Evolutionary conservation across 495 filamentous ascomycete species (phyloP).

Genomic region (Thozetella sp.): DNA sequence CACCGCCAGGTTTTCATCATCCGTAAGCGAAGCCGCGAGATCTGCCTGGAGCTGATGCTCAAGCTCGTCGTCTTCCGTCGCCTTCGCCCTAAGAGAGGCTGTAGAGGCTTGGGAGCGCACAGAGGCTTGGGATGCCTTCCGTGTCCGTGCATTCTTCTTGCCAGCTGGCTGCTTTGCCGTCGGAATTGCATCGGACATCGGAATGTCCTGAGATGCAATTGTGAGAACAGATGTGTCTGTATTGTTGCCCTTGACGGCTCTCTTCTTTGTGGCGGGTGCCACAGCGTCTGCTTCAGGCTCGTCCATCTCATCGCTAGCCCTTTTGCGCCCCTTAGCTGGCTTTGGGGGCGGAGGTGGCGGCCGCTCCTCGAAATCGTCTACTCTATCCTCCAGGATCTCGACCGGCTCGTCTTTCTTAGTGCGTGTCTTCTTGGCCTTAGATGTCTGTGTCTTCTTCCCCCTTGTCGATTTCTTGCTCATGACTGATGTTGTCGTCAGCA

Average conservation of each 20-base stretch:
- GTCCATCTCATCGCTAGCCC: constrained; percentile 62
- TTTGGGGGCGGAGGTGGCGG: constrained; percentile 40
- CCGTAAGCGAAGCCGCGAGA: constrained; percentile 58
- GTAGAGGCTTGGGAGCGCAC: constrained; percentile 34
- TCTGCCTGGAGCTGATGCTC: constrained; percentile 71
- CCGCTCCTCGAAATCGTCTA: constrained; percentile 39
- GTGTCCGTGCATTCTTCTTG: constrained; percentile 35
- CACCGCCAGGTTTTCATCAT: constrained; percentile 48
- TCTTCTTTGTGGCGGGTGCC: constrained; percentile 65
- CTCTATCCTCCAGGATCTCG: constrained; percentile 47
- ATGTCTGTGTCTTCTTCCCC: constrained; percentile 26
- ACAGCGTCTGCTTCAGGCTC: constrained; percentile 36
- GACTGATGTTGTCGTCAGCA: constrained; percentile 62
- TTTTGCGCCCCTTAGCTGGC: constrained; percentile 60
- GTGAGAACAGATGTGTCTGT: constrained; percentile 20
- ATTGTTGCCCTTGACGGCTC: constrained; percentile 44
- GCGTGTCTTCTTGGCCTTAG: constrained; percentile 50
- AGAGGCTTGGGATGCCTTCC: constrained; percentile 57
- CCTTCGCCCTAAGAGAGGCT: constrained; percentile 33
- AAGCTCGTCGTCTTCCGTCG: constrained; percentile 65
- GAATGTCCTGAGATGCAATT: constrained; percentile 24
- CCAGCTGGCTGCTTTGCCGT: constrained; percentile 20
- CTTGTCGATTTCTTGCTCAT: constrained; percentile 52
- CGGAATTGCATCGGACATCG: constrained; percentile 32
- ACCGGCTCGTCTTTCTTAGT: constrained; percentile 61